phyloP scores from a whole-genome alignment of 2,329 filamentous ascomycete species.

The Myriangium duriaei region DNA sequence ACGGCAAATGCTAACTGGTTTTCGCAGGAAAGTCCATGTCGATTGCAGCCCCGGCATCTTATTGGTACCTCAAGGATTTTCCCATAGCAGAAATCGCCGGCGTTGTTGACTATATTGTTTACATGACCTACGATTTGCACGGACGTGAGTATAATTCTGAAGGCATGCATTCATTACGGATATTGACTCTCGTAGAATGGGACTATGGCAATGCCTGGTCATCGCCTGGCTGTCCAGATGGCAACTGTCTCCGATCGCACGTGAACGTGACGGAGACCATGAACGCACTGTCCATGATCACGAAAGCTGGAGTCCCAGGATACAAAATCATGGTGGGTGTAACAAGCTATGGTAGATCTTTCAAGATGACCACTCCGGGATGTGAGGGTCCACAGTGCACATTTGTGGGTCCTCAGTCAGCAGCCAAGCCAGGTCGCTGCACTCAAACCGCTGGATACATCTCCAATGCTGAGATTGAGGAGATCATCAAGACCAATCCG shows the following conservation, averaged over 20 bases:
- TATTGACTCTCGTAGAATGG: slow-evolving; percentile 20
- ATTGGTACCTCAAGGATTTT: slow-evolving; percentile 19
- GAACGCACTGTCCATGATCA: slow-evolving; percentile 14
- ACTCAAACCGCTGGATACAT: slow-evolving; percentile 25
- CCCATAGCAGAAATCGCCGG: slow-evolving; percentile 14
- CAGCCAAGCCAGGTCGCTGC: slow-evolving; percentile 15
- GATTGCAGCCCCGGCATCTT: slow-evolving; percentile 18
- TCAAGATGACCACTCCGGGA: slow-evolving; percentile 24
- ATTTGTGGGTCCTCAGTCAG: slow-evolving; percentile 8
- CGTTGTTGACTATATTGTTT: slow-evolving; percentile 19
- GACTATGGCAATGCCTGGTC: slow-evolving; percentile 23
- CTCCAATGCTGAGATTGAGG: slow-evolving; percentile 22
- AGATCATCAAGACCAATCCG: slow-evolving; percentile 16
- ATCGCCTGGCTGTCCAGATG: slow-evolving; percentile 18
- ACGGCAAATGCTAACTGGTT: no score
- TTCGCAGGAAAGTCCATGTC: slow-evolving; percentile 15
- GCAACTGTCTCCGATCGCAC: slow-evolving; percentile 21
- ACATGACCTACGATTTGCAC: slow-evolving; percentile 26
- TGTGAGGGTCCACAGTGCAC: slow-evolving; percentile 19
- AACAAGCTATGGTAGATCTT: slow-evolving; percentile 23
- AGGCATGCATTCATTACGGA: slow-evolving; percentile 18
- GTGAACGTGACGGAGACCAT: slow-evolving; percentile 17
- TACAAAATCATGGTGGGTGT: slow-evolving; percentile 26
- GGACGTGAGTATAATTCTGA: no score
- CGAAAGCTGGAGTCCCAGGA: slow-evolving; percentile 13